Evolutionary conservation across 83 land plant genomes (phyloP), one percentile per base, ranked within the genome.

Genomic region (Picea abies): DNA sequence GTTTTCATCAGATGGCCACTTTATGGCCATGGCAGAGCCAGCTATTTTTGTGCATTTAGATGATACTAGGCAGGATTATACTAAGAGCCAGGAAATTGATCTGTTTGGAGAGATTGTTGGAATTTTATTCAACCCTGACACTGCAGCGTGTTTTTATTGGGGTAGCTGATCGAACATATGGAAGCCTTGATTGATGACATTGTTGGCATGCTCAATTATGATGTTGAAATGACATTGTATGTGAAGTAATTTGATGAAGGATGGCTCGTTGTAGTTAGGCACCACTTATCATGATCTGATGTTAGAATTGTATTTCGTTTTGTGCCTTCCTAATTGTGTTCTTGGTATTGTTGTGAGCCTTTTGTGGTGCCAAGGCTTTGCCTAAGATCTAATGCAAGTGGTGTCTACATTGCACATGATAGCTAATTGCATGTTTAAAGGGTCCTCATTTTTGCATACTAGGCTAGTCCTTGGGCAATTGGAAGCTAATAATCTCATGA

Each of bases 181-280:
- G 91, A 89, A 65, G 90, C 88, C 41, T 80, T 94, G 41, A 78
- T 49, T 15, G 95, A 92, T 85, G 96, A 92, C 16, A 69, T 82
- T 44, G 96, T 89, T 29, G 72, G 75, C 10, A 88, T 32, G 35
- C 35, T 32, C 35, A 32, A 32, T 32, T 32, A 89, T 71, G 80
- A 35, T 41, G 68, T 22, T 60, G 90, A 89, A 89, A 92, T 65
- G 93, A 87, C 58, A 94, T 94, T 62, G 80, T 94, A 77, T 90
- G 83, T 1, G 96, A 94, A 76, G 93, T 94, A 84, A 85, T 69
- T 86, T 93, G 52, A 86, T 93, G 89, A 91, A 88, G 76, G 95
- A 93, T 81, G 94, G 94, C 9, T 93, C 94, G 5, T 58, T 93
- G 76, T 84, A 88, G 25, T 20, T 22, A 60, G 78, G 26, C 56